Conservation (phyloP, 306 rosid genomes). For the Purshia tridentata region DNA sequence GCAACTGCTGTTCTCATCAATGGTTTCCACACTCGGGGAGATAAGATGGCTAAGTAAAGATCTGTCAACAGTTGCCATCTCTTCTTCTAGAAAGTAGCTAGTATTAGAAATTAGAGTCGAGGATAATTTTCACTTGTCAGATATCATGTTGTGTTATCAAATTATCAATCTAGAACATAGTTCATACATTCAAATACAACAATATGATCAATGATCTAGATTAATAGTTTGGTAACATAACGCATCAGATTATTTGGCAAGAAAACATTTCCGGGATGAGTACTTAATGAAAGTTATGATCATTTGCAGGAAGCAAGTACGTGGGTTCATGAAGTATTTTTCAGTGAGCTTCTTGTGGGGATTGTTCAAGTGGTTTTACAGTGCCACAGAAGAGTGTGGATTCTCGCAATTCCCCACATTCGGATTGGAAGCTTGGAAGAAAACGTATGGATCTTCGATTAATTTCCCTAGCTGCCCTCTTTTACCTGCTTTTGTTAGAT, state of each 20-base stretch:
- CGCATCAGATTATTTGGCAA: too few species aligned
- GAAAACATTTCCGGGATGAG: background rate
- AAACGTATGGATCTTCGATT: constrained; percentile 43
- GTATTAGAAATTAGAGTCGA: too few species aligned
- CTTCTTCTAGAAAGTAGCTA: background rate
- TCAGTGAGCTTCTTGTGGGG: constrained; percentile 88
- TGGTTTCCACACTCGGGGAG: constrained; percentile 90
- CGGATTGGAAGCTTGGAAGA: constrained; percentile 88
- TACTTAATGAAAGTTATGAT: background rate
- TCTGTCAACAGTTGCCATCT: background rate
- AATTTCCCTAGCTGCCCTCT: background rate
- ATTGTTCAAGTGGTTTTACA: constrained; percentile 87
- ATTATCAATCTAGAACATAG: too few species aligned
- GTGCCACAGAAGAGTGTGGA: constrained; percentile 74
- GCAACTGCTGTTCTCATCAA: constrained; percentile 96
- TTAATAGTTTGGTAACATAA: too few species aligned
- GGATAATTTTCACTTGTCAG: too few species aligned
- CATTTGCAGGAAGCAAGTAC: constrained; percentile 71
- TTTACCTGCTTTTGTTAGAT: background rate
- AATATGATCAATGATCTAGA: too few species aligned
- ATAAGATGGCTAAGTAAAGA: constrained; percentile 75
- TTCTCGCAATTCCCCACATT: constrained; percentile 86
- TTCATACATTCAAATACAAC: too few species aligned
- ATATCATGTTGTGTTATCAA: too few species aligned
- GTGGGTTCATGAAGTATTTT: constrained; percentile 77